These are phyloP conservation scores for Ulmus americana DNA, from an alignment of 331 rosid species.

Conservation along the genomic window DNA sequence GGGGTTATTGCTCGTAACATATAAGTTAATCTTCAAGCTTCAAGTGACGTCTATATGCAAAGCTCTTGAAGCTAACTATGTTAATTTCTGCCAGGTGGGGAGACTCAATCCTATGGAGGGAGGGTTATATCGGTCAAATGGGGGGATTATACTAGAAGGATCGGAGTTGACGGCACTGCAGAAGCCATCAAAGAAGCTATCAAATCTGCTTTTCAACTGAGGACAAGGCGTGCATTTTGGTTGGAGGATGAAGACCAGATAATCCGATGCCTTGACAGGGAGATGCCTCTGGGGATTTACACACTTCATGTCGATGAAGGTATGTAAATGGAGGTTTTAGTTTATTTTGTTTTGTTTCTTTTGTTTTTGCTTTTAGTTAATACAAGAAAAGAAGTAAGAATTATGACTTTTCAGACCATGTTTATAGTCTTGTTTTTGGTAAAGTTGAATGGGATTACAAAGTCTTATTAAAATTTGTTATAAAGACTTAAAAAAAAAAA, in stretches of 20 bases:
- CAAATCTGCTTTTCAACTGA: conserved; percentile 79
- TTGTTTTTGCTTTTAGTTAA: no score
- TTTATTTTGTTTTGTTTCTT: no score
- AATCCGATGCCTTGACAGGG: conserved; percentile 81
- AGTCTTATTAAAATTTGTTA: no score
- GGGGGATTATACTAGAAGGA: conserved; percentile 84
- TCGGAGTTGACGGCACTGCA: conserved; percentile 80
- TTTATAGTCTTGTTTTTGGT: no score
- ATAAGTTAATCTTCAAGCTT: no score
- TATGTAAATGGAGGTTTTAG: conserved; percentile 8
- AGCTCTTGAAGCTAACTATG: background rate
- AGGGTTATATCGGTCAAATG: conserved; percentile 90
- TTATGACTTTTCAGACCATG: no score
- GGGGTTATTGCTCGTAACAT: no score
- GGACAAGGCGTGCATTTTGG: conserved; percentile 92
- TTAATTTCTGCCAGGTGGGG: conserved; percentile 47
- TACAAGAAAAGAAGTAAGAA: no score
- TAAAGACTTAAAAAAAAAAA: no score
- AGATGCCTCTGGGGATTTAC: conserved; percentile 91
- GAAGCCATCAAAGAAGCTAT: conserved; percentile 93
- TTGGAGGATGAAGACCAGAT: conserved; percentile 94
- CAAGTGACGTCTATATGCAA: no score
- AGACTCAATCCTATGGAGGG: conserved; percentile 69
- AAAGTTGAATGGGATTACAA: no score
- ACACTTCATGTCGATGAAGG: conserved; percentile 97